Percentiles rank a stretch among this genome's conserved stretches.
Evolutionary conservation across 805 yeast species (phyloP).

Genomic region (Myxozyma mucilagina): DNA sequence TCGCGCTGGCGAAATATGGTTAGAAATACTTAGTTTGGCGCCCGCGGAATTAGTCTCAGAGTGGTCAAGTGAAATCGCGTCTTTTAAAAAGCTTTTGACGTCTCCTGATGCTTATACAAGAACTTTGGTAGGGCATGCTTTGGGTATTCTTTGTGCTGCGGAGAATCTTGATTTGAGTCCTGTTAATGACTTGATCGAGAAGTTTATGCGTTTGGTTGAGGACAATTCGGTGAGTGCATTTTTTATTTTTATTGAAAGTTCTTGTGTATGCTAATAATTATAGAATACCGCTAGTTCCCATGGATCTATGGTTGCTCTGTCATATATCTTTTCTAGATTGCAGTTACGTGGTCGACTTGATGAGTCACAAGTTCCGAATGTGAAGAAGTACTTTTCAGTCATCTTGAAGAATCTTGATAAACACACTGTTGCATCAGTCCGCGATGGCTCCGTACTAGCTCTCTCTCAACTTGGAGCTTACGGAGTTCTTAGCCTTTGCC

Average conservation of each 20-base stretch:
- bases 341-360: slow-evolving; percentile 40
- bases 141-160: slow-evolving; percentile 43
- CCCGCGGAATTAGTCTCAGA: slow-evolving; percentile 29
- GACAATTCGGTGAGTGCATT: background rate
- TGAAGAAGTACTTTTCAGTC: slow-evolving; percentile 60
- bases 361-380: slow-evolving; percentile 41
- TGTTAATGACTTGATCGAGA: background rate
- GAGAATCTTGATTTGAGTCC: background rate
- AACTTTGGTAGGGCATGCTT: slow-evolving; percentile 45
- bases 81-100: slow-evolving; percentile 9
- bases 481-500: slow-evolving; percentile 41
- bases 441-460: slow-evolving; percentile 27
- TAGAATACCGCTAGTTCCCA: slow-evolving; percentile 13
- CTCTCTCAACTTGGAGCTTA: slow-evolving; percentile 44
- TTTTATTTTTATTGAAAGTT: background rate
- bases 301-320: slow-evolving; percentile 41
- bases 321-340: slow-evolving; percentile 52
- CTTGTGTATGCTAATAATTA: background rate
- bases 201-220: background rate
- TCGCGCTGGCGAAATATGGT: slow-evolving; percentile 33
- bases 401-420: slow-evolving; percentile 8
- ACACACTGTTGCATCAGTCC: slow-evolving; percentile 1
- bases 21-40: slow-evolving; percentile 38
- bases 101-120: slow-evolving; percentile 23
- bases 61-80: slow-evolving; percentile 23